Evolutionary conservation across 2,329 filamentous ascomycete genomes (phyloP).

Genomic region (Diaporthe sp.): DNA sequence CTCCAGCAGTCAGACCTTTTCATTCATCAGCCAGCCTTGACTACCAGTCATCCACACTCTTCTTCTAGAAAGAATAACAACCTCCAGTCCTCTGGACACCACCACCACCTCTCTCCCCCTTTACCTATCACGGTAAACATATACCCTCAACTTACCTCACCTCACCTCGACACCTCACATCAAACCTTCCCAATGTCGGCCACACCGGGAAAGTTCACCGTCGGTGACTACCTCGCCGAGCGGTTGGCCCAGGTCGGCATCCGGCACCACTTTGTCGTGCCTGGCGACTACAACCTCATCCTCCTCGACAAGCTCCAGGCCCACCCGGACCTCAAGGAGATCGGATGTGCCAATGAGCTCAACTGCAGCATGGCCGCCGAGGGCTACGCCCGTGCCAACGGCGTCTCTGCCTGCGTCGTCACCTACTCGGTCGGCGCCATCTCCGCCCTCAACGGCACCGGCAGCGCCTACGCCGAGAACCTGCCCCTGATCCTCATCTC

Average conservation of each 20-base stretch:
- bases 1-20: neutral
- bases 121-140: neutral
- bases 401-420: constrained; percentile 47
- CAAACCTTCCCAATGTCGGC: constrained; percentile 27
- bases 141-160: neutral
- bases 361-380: constrained; percentile 49
- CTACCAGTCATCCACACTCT: neutral
- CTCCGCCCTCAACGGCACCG: constrained; percentile 48
- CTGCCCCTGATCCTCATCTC: constrained; percentile 47
- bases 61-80: neutral
- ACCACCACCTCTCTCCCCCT: neutral
- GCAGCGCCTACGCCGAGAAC: constrained; percentile 48
- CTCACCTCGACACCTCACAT: constrained; percentile 11
- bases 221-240: constrained; percentile 49
- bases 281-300: constrained; percentile 50
- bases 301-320: constrained; percentile 48
- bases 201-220: constrained; percentile 43
- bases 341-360: constrained; percentile 49
- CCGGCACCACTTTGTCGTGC: constrained; percentile 48
- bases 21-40: constrained; percentile 16
- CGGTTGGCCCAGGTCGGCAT: constrained; percentile 46
- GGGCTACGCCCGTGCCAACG: constrained; percentile 48
- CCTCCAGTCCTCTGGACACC: constrained; percentile 21
- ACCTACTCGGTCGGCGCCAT: constrained; percentile 47
- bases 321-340: constrained; percentile 45